Evolutionary conservation across 257 asterid genomes (phyloP), one percentile per base, ranked within the genome.

Genomic region (Solanum chiquidenum): DNA sequence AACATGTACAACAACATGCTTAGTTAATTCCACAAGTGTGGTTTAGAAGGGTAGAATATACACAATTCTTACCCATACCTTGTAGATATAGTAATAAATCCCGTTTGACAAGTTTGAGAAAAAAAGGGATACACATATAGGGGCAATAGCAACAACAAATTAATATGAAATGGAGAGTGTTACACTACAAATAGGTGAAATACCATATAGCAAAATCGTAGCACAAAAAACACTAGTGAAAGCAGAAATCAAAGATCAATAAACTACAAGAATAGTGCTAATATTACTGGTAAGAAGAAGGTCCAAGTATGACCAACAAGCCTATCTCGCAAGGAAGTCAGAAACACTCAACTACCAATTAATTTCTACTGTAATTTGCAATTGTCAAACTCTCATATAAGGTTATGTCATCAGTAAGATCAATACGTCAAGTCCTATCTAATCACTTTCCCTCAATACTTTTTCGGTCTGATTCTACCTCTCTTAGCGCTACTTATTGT

Each of bases 21-120:
- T 0, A 6, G 4, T 18, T 52, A 52, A 18, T 18, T 52, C 9
- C 4, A 52, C 62, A 18, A 1, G 10, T 52, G 23, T 0, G 9
- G 0, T 20, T 52, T 18, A 1, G 0, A 21, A 23, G 5, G 12
- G 2, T 60, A 0, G 1, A 21, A 6, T 60, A 23, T 21, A 58
- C 12, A 8, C 0, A 3, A 4, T 1, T 5, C 5, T 3, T 58
- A 58, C n/a, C 1, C 12, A 1, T 21, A 58, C 25, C 68, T 58
- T 0, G 0, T 9, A 58, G 2, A 21, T 8, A 58, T 8, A 21
- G 6, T 2, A 60, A 60, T 60, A 10, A 55, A 20, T 55, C 11
- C 4, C 18, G 11, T 2, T 2, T 6, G n/a, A 55, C n/a, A 42
- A 55, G n/a, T 55, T 55, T 55, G 64, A 55, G 4, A 11, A 16